Conservation (phyloP, 139 green algal genomes). For the Auxenochlorella pyrenoidosa region DNA sequence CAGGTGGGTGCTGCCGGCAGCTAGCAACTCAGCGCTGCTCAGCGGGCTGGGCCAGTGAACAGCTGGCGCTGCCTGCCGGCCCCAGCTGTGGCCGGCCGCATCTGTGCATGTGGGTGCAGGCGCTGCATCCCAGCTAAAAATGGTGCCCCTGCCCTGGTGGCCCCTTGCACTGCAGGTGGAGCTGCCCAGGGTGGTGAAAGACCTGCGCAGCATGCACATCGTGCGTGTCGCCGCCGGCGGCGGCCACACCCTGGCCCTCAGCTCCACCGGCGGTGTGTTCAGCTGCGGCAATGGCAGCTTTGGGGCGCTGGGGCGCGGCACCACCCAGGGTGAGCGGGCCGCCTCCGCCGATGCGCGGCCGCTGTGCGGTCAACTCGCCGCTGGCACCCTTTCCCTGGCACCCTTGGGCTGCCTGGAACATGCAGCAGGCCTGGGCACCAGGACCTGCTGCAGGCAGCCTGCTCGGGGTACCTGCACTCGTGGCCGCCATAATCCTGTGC, state of each 20-base stretch:
- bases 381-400: background rate
- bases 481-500: background rate
- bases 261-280: slow-evolving; percentile 58
- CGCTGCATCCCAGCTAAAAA: too few species aligned
- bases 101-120: too few species aligned
- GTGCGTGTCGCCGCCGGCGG: slow-evolving; percentile 65
- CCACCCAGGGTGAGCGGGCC: background rate
- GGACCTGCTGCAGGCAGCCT: too few species aligned
- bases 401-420: background rate
- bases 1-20: slow-evolving; percentile 1
- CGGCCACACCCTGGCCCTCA: slow-evolving; percentile 66
- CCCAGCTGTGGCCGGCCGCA: too few species aligned
- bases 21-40: too few species aligned
- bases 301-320: slow-evolving; percentile 60
- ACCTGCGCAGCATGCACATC: slow-evolving; percentile 36
- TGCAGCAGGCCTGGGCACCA: too few species aligned
- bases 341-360: background rate
- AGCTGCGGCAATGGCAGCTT: slow-evolving; percentile 71
- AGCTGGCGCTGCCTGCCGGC: too few species aligned
- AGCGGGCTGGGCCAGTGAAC: too few species aligned
- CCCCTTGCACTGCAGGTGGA: background rate
- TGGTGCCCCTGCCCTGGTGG: background rate
- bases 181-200: slow-evolving; percentile 20
- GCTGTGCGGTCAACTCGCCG: too few species aligned
- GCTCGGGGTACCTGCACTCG: too few species aligned